Percentiles rank a stretch among this genome's conserved stretches.
Evolutionary conservation across 169 alveolate species (phyloP).

Genomic region (Eimeria necatrix): DNA sequence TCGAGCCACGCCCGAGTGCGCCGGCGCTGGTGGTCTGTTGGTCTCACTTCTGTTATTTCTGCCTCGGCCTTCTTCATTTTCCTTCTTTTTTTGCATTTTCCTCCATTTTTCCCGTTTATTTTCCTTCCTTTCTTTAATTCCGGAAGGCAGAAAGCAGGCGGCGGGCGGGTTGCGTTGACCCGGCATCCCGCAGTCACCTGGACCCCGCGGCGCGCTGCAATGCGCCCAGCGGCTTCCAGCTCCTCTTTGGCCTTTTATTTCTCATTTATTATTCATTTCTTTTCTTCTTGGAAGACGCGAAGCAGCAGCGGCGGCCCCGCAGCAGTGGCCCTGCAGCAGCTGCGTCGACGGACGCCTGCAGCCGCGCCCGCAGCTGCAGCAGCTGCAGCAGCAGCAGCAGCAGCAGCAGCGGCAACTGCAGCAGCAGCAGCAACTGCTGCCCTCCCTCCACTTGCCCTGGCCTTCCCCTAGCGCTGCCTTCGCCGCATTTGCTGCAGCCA

Average conservation of each 20-base stretch:
- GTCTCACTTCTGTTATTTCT: neutral
- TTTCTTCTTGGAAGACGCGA: neutral
- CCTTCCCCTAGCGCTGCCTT: too few species aligned
- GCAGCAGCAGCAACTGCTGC: neutral
- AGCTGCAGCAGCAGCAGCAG: slow-evolving; percentile 8
- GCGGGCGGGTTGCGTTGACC: neutral
- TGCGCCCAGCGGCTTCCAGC: neutral
- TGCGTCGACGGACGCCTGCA: slow-evolving; percentile 43
- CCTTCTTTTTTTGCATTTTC: neutral
- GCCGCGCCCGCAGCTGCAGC: neutral
- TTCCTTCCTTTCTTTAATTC: neutral
- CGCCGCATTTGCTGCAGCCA: too few species aligned
- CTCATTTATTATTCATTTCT: neutral
- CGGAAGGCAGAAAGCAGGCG: neutral
- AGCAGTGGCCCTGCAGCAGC: neutral
- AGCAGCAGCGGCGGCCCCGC: neutral
- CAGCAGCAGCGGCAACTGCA: neutral
- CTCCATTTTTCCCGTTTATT: neutral
- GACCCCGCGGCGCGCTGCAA: too few species aligned
- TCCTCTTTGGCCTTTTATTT: neutral
- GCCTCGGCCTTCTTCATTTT: neutral
- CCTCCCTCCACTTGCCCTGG: neutral
- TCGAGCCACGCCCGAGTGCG: neutral
- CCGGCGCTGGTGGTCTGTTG: neutral
- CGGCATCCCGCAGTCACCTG: neutral